Evolutionary conservation across 2,329 filamentous ascomycete species (phyloP).

Genomic region (Stagonosporopsis tanaceti): DNA sequence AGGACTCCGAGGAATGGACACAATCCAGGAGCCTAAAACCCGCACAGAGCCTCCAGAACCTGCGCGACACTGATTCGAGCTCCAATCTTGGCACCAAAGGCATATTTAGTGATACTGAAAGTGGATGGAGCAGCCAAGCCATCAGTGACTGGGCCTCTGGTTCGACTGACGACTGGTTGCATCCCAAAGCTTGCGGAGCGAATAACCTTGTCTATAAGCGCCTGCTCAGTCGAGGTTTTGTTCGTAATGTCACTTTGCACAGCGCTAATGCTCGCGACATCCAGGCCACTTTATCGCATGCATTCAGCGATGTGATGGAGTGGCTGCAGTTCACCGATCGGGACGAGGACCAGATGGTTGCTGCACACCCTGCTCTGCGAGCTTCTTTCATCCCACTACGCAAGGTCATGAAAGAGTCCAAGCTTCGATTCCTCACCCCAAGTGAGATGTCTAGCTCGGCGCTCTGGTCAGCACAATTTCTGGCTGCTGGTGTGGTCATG

Average conservation of each 20-base stretch:
- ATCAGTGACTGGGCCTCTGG: conserved; percentile 59
- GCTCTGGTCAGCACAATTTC: conserved; percentile 74
- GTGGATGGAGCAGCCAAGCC: conserved; percentile 58
- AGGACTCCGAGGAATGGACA: conserved; percentile 58
- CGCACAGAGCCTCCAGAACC: conserved; percentile 6
- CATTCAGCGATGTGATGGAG: conserved; percentile 65
- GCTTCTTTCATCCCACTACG: conserved; percentile 78
- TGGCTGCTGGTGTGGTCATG: conserved; percentile 77
- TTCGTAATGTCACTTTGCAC: conserved; percentile 69
- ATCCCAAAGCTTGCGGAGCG: conserved; percentile 72
- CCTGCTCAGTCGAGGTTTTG: conserved; percentile 76
- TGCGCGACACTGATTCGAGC: conserved; percentile 38
- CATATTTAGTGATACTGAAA: conserved; percentile 47
- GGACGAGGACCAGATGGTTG: conserved; percentile 37
- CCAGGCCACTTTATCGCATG: conserved; percentile 66
- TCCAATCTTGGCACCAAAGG: conserved; percentile 25
- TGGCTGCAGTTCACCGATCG: conserved; percentile 39
- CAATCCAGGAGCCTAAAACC: conserved; percentile 40
- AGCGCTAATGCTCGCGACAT: conserved; percentile 73
- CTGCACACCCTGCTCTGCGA: conserved; percentile 63
- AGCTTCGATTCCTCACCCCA: conserved; percentile 73
- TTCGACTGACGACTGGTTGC: conserved; percentile 65
- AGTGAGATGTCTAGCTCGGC: conserved; percentile 77
- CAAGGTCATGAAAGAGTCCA: conserved; percentile 77
- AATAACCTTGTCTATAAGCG: conserved; percentile 71